These are phyloP conservation scores for Nothopassalora personata DNA, from an alignment of 2,329 filamentous ascomycete genomes.

Conservation along the genomic window DNA sequence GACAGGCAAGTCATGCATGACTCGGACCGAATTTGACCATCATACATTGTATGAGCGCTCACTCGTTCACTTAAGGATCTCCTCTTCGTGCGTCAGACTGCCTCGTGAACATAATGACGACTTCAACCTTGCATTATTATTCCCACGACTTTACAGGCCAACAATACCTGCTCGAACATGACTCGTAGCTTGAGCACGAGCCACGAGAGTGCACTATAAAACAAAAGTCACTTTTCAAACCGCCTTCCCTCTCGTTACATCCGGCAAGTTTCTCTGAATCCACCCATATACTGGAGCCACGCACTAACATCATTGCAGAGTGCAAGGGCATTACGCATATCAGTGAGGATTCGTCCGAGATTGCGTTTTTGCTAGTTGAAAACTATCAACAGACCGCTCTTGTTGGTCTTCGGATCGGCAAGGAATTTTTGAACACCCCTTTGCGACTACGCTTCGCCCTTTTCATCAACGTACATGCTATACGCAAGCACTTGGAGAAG, in stretches of 20 bases:
- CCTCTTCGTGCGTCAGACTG: no score
- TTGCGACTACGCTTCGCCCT: constrained; percentile 2
- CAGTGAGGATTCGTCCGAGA: constrained; percentile 86
- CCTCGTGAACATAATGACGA: background rate
- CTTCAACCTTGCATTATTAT: no score
- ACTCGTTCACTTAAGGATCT: background rate
- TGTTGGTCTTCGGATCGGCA: constrained; percentile 62
- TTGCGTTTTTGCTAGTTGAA: constrained; percentile 87
- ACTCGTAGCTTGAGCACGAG: background rate
- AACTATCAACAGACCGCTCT: constrained; percentile 73
- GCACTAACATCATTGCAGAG: constrained; percentile 45
- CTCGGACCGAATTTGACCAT: no score
- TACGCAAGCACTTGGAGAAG: constrained; percentile 6
- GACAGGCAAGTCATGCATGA: no score
- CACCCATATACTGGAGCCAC: background rate
- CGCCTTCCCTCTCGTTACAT: background rate
- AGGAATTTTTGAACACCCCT: constrained; percentile 67
- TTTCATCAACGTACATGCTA: constrained; percentile 20
- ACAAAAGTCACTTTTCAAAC: background rate
- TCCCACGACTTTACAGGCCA: background rate
- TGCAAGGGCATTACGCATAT: constrained; percentile 76
- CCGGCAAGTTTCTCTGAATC: background rate
- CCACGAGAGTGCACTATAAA: background rate
- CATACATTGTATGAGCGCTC: no score
- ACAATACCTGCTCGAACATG: background rate